Conservation (phyloP, 2,329 filamentous ascomycete species). For the Hypoxylon sp. region DNA sequence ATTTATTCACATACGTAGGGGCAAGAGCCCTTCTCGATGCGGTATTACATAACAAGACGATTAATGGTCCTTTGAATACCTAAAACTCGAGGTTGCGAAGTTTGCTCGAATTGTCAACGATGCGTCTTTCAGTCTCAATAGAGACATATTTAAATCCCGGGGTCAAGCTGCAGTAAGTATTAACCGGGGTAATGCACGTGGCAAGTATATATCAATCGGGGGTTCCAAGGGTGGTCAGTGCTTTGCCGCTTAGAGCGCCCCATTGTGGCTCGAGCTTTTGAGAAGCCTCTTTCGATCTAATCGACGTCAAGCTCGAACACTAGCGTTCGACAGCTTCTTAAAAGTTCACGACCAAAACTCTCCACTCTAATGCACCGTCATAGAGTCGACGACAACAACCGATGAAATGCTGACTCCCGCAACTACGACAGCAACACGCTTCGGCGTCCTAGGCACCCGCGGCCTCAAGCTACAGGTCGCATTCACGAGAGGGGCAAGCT, state of each 20-base stretch:
- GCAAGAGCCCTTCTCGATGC: no score
- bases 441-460: slow-evolving; percentile 48
- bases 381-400: slow-evolving; percentile 19
- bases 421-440: slow-evolving; percentile 46
- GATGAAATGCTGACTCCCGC: slow-evolving; percentile 49
- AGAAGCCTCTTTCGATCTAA: slow-evolving; percentile 24
- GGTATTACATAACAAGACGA: no score
- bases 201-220: no score
- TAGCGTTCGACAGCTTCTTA: slow-evolving; percentile 31
- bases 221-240: neutral
- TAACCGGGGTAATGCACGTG: no score
- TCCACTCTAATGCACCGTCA: slow-evolving; percentile 27
- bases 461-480: slow-evolving; percentile 49
- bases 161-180: no score
- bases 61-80: no score
- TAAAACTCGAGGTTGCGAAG: no score
- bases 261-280: slow-evolving; percentile 39
- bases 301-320: slow-evolving; percentile 40
- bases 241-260: neutral
- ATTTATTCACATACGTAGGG: no score
- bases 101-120: no score
- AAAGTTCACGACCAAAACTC: slow-evolving; percentile 23
- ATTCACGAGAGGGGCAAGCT: slow-evolving; percentile 46
- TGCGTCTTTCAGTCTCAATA: no score
- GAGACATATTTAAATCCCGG: no score